phyloP scores from a whole-genome alignment of 2,329 filamentous ascomycete genomes.

The Aureobasidium uvarum region DNA sequence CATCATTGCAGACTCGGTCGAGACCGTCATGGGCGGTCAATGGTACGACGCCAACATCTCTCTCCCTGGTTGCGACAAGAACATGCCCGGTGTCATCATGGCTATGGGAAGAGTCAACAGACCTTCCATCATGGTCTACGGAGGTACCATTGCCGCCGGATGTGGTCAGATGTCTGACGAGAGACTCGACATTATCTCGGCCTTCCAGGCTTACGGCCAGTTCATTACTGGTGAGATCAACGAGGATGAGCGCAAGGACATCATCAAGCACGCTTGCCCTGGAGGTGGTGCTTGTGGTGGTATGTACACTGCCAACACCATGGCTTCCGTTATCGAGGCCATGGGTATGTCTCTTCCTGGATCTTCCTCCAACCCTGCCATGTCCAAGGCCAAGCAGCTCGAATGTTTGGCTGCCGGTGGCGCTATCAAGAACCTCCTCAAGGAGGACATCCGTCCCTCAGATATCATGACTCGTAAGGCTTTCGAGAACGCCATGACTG shows the following conservation, averaged over 20 bases:
- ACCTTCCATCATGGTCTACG: constrained; percentile 96
- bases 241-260: constrained; percentile 89
- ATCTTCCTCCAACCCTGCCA: constrained; percentile 52
- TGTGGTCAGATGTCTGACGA: constrained; percentile 74
- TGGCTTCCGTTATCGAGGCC: constrained; percentile 52
- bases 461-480: constrained; percentile 52
- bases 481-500: constrained; percentile 53
- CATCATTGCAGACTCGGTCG: constrained; percentile 95
- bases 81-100: constrained; percentile 74
- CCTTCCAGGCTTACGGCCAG: constrained; percentile 96
- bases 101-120: constrained; percentile 95
- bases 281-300: constrained; percentile 81
- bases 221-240: constrained; percentile 89
- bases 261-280: constrained; percentile 88
- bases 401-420: constrained; percentile 52
- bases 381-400: constrained; percentile 51
- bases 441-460: constrained; percentile 51
- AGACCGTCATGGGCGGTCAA: constrained; percentile 98
- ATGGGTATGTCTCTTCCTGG: constrained; percentile 54
- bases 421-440: constrained; percentile 52
- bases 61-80: constrained; percentile 98
- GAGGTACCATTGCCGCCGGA: constrained; percentile 88
- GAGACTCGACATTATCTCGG: constrained; percentile 89
- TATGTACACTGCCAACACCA: constrained; percentile 62
- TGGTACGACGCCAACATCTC: constrained; percentile 99